Percentiles rank a stretch among this genome's conserved stretches.
Evolutionary conservation across 2,329 filamentous ascomycete species (phyloP).

Genomic region (Endoconidiophora laricicola): DNA sequence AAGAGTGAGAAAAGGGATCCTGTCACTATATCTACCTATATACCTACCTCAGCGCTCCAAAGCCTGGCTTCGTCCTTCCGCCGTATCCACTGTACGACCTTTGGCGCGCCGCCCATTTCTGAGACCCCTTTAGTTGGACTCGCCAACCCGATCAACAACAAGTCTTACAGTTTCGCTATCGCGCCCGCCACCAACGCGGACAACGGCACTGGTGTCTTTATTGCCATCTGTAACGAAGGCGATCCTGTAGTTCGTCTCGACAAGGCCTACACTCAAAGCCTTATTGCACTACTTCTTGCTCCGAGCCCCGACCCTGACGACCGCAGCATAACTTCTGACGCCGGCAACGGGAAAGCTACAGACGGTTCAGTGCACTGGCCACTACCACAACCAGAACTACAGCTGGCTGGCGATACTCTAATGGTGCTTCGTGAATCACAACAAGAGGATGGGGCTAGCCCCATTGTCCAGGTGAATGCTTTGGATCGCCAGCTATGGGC

Average conservation of each 20-base stretch:
- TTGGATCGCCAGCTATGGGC: too few species aligned
- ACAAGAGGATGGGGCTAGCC: slow-evolving; percentile 24
- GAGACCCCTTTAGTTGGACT: slow-evolving; percentile 34
- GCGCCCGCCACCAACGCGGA: slow-evolving; percentile 12
- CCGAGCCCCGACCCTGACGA: slow-evolving; percentile 26
- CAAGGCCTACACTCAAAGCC: slow-evolving; percentile 53
- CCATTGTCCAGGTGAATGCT: too few species aligned
- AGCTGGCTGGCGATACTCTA: slow-evolving; percentile 47
- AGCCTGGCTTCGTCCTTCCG: slow-evolving; percentile 54
- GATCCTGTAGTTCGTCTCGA: slow-evolving; percentile 68
- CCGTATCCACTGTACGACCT: slow-evolving; percentile 68
- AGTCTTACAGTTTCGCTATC: slow-evolving; percentile 32
- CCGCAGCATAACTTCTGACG: not conserved
- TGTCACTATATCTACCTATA: slow-evolving; percentile 6
- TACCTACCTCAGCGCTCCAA: slow-evolving; percentile 34
- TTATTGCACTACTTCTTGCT: slow-evolving; percentile 53
- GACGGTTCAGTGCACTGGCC: slow-evolving; percentile 31
- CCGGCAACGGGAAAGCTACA: too few species aligned
- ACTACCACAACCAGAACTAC: slow-evolving; percentile 49
- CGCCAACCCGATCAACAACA: slow-evolving; percentile 22
- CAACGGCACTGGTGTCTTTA: slow-evolving; percentile 37
- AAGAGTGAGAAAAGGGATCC: not conserved
- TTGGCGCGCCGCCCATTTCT: slow-evolving; percentile 66
- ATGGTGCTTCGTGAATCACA: slow-evolving; percentile 43
- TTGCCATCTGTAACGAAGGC: slow-evolving; percentile 71